Evolutionary conservation across 768 basidiomycete species (phyloP), one percentile per base, ranked within the genome.

Genomic region (Mycena maculata): DNA sequence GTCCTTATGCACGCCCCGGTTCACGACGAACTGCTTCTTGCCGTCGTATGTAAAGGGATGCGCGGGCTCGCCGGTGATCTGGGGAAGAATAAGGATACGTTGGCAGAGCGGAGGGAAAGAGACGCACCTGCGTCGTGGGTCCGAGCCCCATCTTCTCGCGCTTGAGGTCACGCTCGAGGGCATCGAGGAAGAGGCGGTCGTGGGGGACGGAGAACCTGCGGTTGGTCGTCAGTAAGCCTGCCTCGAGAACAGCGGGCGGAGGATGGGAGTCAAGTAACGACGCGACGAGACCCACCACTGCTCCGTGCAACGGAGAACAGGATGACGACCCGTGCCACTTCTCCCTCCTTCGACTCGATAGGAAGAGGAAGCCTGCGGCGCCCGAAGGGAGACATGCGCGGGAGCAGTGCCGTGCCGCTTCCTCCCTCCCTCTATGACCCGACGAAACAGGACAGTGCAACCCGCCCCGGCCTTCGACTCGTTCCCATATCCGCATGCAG

Each of bases 171-270:
- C 96, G 92, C 77, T 98, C 96, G 52, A 98, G 88, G 22, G 96
- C 96, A 75, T 98, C 96, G 57, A 98, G 89, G 85, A 98, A 98
- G 60, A 98, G 91, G 36, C 96, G 91, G 77, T 98, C 96, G 67
- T 98, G 96, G 3, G 96, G 96, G 8, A 98, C 96, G 8, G 95
- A 96, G 81, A 95, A 98, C 95, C 94, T 96, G 75, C 7, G 56
- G 13, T 6, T 27, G 47, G 27, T 63, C 39, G 42, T 48, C 25
- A 60, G 33, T 3, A 3, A 62, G 11, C 57, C 30, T 38, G 50
- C 23, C 10, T 8, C 31, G 50, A 50, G 20, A 59, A 36, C 48
- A 10, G n/a, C 48, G 4, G 22, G 28, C 47, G 55, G 60, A 20
- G 68, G 63, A 33, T 59, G 18, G 36, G 9, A 38, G 36, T 38